These are phyloP conservation scores for Hygrocybe punicea DNA, from an alignment of 768 basidiomycete genomes.

Conservation along the genomic window DNA sequence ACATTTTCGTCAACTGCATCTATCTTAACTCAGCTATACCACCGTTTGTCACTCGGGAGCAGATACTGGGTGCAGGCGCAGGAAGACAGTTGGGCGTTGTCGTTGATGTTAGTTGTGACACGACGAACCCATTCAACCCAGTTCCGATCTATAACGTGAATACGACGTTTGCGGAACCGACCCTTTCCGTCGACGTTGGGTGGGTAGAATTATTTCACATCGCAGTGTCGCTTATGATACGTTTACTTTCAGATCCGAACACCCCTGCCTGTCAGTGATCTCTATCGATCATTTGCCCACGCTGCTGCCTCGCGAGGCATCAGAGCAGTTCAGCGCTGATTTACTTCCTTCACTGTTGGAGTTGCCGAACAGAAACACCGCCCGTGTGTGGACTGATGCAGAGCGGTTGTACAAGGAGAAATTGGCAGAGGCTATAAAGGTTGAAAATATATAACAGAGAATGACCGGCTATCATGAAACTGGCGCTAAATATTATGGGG, in stretches of 20 bases:
- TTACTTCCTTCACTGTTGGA: conserved; percentile 82
- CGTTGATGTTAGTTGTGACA: conserved; percentile 98
- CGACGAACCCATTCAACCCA: conserved; percentile 97
- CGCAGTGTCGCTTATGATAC: not conserved
- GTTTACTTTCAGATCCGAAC: conserved; percentile 46
- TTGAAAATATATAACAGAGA: conserved; percentile 30
- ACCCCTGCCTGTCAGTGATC: conserved; percentile 75
- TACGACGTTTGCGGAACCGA: conserved; percentile 90
- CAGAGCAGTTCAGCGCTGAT: conserved; percentile 91
- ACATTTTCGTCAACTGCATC: conserved; percentile 99
- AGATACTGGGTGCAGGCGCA: conserved; percentile 68
- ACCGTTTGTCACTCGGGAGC: conserved; percentile 70
- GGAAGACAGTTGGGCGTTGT: conserved; percentile 70
- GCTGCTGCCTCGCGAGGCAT: conserved; percentile 90
- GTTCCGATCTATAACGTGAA: conserved; percentile 93
- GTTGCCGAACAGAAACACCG: conserved; percentile 61
- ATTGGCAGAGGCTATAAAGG: conserved; percentile 41
- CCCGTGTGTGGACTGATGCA: conserved; percentile 85
- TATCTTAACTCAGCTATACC: conserved; percentile 87
- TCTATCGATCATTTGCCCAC: conserved; percentile 98
- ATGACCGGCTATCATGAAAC: too few species aligned
- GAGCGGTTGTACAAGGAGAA: conserved; percentile 74
- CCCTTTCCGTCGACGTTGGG: conserved; percentile 81
- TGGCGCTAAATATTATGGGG: too few species aligned
- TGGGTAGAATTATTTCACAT: conserved; percentile 39